Evolutionary conservation across 345 rosid genomes (phyloP).

Genomic region (Geranium rotundifolium): DNA sequence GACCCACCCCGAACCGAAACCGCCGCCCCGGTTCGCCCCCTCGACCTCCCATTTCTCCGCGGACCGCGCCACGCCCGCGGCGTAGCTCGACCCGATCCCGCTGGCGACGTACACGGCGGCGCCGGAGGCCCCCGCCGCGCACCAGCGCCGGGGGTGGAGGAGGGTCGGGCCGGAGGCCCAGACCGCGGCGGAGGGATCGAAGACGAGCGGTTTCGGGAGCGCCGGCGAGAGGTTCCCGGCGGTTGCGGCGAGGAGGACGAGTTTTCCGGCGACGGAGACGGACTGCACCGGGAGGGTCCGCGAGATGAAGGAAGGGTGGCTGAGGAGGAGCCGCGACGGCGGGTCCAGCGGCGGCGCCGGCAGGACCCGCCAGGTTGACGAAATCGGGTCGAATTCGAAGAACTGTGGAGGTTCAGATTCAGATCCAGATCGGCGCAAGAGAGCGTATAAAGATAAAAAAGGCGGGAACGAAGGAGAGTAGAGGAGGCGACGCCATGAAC

Average conservation of each 20-base stretch:
- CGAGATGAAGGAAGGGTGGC: slow-evolving; percentile 40
- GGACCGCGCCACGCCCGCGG: slow-evolving; percentile 28
- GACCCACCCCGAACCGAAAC: slow-evolving; percentile 20
- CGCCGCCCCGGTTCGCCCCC: too few relatives aligned
- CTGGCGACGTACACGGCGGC: slow-evolving; percentile 25
- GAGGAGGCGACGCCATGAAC: slow-evolving; percentile 41
- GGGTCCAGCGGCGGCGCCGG: slow-evolving; percentile 25
- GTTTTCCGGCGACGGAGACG: slow-evolving; percentile 25
- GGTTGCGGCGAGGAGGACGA: slow-evolving; percentile 37
- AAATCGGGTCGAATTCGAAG: slow-evolving; percentile 33
- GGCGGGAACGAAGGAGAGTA: slow-evolving; percentile 42
- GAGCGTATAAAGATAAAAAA: slow-evolving; percentile 31
- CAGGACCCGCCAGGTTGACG: slow-evolving; percentile 27
- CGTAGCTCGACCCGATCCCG: slow-evolving; percentile 32
- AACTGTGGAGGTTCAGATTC: slow-evolving; percentile 3
- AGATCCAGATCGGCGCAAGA: slow-evolving; percentile 14
- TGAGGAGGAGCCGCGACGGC: slow-evolving; percentile 28
- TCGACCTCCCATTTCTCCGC: slow-evolving; percentile 29
- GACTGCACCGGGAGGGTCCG: slow-evolving; percentile 33
- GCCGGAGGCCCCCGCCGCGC: slow-evolving; percentile 25
- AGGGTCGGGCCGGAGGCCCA: slow-evolving; percentile 36
- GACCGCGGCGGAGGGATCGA: slow-evolving; percentile 19
- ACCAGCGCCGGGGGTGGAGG: slow-evolving; percentile 41
- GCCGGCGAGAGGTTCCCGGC: slow-evolving; percentile 26
- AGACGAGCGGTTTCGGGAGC: slow-evolving; percentile 29